Base-by-base conservation (phyloP, 495 filamentous ascomycete genomes). In the Letharia columbiana region DNA sequence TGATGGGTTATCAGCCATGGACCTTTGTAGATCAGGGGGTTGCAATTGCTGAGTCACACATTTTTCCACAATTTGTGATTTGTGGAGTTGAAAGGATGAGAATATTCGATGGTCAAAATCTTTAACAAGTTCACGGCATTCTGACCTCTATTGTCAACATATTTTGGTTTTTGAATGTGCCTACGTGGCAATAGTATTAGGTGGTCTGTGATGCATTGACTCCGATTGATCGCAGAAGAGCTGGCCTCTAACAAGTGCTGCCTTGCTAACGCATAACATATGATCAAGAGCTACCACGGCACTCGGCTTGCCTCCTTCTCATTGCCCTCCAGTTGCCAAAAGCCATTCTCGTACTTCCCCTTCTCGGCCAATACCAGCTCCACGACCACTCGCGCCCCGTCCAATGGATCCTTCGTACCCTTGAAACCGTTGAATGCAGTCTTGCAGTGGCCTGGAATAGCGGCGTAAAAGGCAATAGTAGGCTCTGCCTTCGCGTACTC, bases 401-500 rank as follows among this genome's bases (percentile, higher is more conserved):
- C 71, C 41, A 70, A 50, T 6, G 72, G 74, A 67, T 75, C 68
- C 63, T 75, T 75, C 9, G 39, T 58, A 12, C 73, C 70, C 20
- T 40, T 72, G 52, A 66, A 77, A 35, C 70, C 71, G 56, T 75
- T 78, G 60, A 78, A 78, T 40, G 70, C 75, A 31, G 75, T 77
- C 68, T 75, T 78, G 35, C 68, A 74, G 66, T 68, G 63, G 33
- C 72, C 72, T 10, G 73, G 71, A 52, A 64, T 73, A 18, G 68
- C 59, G n/a, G 60, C 60, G 23, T 50, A 39, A 37, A 84, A 81
- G 0, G 78, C 77, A 12, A 79, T 72, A 7, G 74, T 66, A 3
- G 69, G 75, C 63, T 76, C 79, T 20, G 73, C 69, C 50, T 75
- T 64, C 1, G 81, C 75, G 62, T 82, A 82, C 65, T 82, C 78